Evolutionary conservation across 1,284 basidiomycete genomes (phyloP).

Genomic region (Leccinum subrobustum): DNA sequence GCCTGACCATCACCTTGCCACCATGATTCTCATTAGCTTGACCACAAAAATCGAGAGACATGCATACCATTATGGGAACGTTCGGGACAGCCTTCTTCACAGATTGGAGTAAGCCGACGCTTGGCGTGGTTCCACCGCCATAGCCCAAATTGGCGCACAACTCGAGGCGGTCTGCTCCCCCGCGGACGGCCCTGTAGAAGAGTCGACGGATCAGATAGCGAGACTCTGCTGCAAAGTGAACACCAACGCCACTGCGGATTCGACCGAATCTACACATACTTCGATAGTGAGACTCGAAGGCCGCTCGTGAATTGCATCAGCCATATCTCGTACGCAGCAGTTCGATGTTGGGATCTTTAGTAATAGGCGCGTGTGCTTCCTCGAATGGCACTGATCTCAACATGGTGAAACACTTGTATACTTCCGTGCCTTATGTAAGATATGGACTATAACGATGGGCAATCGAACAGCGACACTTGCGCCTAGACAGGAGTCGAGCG

Average conservation of each 20-base stretch:
- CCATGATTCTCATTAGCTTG: background rate
- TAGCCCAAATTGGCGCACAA: conserved; percentile 70
- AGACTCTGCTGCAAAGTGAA: background rate
- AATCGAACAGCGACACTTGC: no score
- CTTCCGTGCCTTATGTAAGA: no score
- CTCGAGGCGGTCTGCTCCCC: conserved; percentile 74
- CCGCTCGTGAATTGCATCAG: background rate
- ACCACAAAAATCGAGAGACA: conserved; percentile 10
- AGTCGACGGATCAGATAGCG: conserved; percentile 8
- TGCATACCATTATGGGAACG: conserved; percentile 69
- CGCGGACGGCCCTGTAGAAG: conserved; percentile 56
- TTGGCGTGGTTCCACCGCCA: conserved; percentile 80
- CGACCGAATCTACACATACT: conserved; percentile 78
- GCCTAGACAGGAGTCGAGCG: no score
- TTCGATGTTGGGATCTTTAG: background rate
- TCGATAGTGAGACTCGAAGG: conserved; percentile 47
- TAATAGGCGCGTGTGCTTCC: background rate
- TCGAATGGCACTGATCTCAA: no score
- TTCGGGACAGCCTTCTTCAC: conserved; percentile 49
- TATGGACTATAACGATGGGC: no score
- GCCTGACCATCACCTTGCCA: conserved; percentile 74
- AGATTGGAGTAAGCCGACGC: conserved; percentile 61
- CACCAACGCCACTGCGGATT: conserved; percentile 67
- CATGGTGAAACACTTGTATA: no score
- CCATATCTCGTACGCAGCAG: background rate